Evolutionary conservation across 176 grass and related monocot genomes (phyloP), one percentile per base, ranked within the genome.

Genomic region (Tillandsia leiboldiana): DNA sequence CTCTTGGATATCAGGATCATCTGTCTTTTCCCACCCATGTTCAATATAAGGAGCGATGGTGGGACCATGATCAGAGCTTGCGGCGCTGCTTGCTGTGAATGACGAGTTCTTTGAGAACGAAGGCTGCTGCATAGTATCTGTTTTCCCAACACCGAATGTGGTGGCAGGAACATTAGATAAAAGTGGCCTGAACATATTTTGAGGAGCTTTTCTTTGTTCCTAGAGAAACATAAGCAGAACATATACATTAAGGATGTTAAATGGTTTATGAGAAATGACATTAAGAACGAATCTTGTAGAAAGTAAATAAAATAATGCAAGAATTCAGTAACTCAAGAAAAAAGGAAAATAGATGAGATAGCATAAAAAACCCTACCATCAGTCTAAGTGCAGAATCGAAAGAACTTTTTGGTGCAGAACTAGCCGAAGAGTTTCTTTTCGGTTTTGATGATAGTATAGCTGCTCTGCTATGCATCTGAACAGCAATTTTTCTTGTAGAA

Each of bases 111-210:
- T 85, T 67, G 86, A 85, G 53, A 87, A 81, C 72, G 86, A 72
- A 80, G 79, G 77, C 61, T 52, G 73, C 63, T 76, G 87, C n/a
- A 76, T 64, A 76, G 33, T 87, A 70, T 71, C 85, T 79, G 66
- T 68, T 69, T 82, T 90, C 26, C 74, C 84, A 83, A 64, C 26
- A 69, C 78, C 69, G 67, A 92, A 80, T 72, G 86, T 87, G 11
- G 74, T 81, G 50, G 79, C 65, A 68, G 94, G 94, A 26, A 87
- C 86, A 85, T 84, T 85, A 72, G 94, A 97, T 64, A 97, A 75
- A 61, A 97, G 81, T 83, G 94, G 84, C 23, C 94, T 84, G 69
- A 97, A 97, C 82, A 86, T 97, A 78, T 92, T 83, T 67, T 87
- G 84, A 28, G 89, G 94, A 69, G 75, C 70, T 83, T 92, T 97